These are phyloP conservation scores for Physaria fendleri DNA, from an alignment of 345 rosid genomes.

Conservation along the genomic window DNA sequence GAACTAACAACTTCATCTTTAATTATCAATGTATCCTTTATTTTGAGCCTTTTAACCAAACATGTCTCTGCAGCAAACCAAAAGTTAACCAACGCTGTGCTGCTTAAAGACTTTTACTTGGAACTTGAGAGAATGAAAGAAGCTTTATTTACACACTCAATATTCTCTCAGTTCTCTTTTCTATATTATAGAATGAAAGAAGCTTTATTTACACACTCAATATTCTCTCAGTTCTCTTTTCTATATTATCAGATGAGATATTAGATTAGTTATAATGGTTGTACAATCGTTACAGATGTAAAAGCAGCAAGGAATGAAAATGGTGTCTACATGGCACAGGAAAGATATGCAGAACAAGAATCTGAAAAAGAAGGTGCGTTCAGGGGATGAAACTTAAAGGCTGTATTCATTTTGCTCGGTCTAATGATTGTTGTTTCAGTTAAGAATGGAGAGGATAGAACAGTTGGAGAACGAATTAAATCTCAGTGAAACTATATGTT, in stretches of 20 bases:
- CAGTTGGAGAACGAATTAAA: conserved; percentile 64
- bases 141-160: conserved; percentile 41
- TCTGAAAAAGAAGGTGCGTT: conserved; percentile 82
- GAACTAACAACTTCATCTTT: no score
- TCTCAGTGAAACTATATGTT: conserved; percentile 48
- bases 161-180: no score
- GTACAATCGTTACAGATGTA: conserved; percentile 49
- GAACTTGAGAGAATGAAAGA: conserved; percentile 91
- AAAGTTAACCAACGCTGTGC: conserved; percentile 69
- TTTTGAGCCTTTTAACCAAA: not conserved
- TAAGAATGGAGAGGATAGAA: conserved; percentile 64
- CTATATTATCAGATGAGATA: not conserved
- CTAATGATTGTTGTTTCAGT: conserved; percentile 35
- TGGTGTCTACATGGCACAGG: conserved; percentile 83
- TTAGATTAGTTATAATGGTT: not conserved
- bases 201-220: conserved; percentile 41
- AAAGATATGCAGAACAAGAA: conserved; percentile 75
- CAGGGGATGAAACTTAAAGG: not conserved
- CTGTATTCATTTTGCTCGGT: not conserved
- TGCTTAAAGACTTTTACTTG: conserved; percentile 80
- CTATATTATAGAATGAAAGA: conserved; percentile 87
- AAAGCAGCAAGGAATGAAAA: conserved; percentile 90
- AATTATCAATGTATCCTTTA: not conserved
- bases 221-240: not conserved
- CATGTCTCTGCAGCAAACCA: conserved; percentile 67